A percentile compares a stretch with the other conserved stretches of the same genome.
phyloP scores from a whole-genome alignment of 352 stramenopile species.

The Plasmopara viticola region DNA sequence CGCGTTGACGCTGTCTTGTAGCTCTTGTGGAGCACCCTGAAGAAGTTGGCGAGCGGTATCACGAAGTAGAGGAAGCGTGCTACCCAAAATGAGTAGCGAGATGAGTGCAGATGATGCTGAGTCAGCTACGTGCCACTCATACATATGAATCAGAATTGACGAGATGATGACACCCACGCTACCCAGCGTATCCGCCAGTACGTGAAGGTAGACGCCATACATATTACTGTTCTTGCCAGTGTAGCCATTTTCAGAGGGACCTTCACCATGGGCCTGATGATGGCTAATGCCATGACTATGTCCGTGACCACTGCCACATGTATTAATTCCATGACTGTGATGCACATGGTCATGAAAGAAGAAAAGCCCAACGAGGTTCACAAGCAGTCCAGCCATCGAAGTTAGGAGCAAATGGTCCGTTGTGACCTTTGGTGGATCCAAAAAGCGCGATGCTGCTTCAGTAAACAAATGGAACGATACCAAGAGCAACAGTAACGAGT shows the following conservation, averaged over 20 bases:
- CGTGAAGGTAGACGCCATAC: slow-evolving; percentile 88
- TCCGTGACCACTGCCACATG: slow-evolving; percentile 34
- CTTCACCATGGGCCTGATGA: slow-evolving; percentile 43
- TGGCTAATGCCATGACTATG: slow-evolving; percentile 59
- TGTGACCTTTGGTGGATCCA: slow-evolving; percentile 66
- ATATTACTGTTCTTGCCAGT: slow-evolving; percentile 79
- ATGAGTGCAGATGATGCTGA: slow-evolving; percentile 80
- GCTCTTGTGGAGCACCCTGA: slow-evolving; percentile 55
- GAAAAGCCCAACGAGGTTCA: slow-evolving; percentile 86
- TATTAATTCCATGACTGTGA: slow-evolving; percentile 40
- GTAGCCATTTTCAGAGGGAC: slow-evolving; percentile 22
- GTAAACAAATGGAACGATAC: slow-evolving; percentile 81
- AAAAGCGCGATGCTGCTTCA: slow-evolving; percentile 66
- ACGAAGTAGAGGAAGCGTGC: slow-evolving; percentile 67
- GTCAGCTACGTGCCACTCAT: slow-evolving; percentile 78
- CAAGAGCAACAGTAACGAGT: slow-evolving; percentile 77
- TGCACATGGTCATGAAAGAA: slow-evolving; percentile 89
- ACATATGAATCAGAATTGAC: slow-evolving; percentile 80
- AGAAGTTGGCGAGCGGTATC: slow-evolving; percentile 69
- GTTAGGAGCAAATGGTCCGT: slow-evolving; percentile 84
- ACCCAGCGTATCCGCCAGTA: slow-evolving; percentile 84
- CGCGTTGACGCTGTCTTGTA: slow-evolving; percentile 36
- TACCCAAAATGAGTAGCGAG: slow-evolving; percentile 78
- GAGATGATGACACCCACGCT: slow-evolving; percentile 87
- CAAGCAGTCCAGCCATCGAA: slow-evolving; percentile 66